Evolutionary conservation across 345 rosid genomes (phyloP).

Genomic region (Brassica juncea): DNA sequence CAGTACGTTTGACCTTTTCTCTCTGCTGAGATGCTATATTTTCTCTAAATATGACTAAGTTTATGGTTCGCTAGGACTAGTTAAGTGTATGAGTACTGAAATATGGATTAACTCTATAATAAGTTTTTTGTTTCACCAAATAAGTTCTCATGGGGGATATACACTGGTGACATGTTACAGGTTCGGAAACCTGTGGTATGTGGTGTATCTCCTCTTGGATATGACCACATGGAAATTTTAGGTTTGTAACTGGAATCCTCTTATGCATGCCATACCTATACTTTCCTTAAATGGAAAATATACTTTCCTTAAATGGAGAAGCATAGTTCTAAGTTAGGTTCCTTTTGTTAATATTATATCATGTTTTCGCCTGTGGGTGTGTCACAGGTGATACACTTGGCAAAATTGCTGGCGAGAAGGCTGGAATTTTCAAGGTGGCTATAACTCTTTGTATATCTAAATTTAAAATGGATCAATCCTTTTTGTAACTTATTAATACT

Average conservation of each 20-base stretch:
- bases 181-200: neutral
- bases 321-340: neutral
- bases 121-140: neutral
- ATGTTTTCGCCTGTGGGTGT: conserved; percentile 35
- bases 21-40: neutral
- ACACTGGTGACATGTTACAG: neutral
- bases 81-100: conserved; percentile 30
- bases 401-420: conserved; percentile 96
- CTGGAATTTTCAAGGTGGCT: conserved; percentile 94
- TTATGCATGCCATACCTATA: neutral
- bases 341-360: neutral
- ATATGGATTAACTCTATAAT: too few relatives aligned
- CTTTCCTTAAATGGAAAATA: neutral
- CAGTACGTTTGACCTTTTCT: conserved; percentile 49
- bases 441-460: conserved; percentile 17
- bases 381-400: conserved; percentile 86
- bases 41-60: neutral
- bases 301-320: conserved; percentile 2
- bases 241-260: neutral
- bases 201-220: neutral
- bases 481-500: too few relatives aligned
- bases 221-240: neutral
- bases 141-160: neutral
- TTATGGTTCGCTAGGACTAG: conserved; percentile 11
- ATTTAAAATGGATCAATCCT: neutral